phyloP scores from a whole-genome alignment of 192 early-diverging fungal genomes.

The Lobulomyces angularis region DNA sequence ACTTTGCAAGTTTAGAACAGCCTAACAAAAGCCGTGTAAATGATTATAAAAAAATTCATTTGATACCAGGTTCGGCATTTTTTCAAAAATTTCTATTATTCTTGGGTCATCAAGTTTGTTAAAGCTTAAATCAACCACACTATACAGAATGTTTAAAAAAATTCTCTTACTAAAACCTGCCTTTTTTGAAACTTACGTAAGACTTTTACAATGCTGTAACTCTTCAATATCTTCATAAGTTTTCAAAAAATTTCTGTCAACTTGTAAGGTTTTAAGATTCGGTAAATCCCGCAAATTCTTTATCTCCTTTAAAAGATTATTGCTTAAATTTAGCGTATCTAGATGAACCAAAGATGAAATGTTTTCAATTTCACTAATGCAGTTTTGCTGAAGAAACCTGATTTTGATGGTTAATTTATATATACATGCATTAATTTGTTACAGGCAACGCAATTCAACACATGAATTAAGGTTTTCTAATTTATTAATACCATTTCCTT shows the following conservation, averaged over 20 bases:
- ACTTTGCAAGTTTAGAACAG: conserved; percentile 44
- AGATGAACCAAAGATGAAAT: conserved; percentile 19
- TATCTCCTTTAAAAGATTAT: conserved; percentile 36
- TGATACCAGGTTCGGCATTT: conserved; percentile 41
- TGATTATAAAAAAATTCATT: conserved; percentile 3
- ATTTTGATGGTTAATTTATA: background rate
- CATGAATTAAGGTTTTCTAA: conserved; percentile 25
- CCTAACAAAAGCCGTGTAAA: conserved; percentile 15
- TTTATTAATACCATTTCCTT: conserved; percentile 43
- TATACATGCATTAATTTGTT: conserved; percentile 1
- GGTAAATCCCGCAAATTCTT: conserved; percentile 11
- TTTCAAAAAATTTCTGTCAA: conserved; percentile 37
- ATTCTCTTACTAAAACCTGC: conserved; percentile 1
- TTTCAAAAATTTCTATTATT: conserved; percentile 31
- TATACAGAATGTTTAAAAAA: background rate
- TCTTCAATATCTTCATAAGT: conserved; percentile 24
- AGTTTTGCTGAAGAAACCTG: conserved; percentile 48
- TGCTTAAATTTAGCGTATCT: conserved; percentile 40
- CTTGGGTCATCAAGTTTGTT: conserved; percentile 45
- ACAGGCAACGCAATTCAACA: conserved; percentile 37
- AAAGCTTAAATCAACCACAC: conserved; percentile 33
- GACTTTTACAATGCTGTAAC: conserved; percentile 17
- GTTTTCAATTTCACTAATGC: conserved; percentile 34
- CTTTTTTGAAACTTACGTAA: conserved; percentile 12
- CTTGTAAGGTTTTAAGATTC: conserved; percentile 33